Evolutionary conservation across 1,284 basidiomycete species (phyloP).

Genomic region (Blastosporella zonata): DNA sequence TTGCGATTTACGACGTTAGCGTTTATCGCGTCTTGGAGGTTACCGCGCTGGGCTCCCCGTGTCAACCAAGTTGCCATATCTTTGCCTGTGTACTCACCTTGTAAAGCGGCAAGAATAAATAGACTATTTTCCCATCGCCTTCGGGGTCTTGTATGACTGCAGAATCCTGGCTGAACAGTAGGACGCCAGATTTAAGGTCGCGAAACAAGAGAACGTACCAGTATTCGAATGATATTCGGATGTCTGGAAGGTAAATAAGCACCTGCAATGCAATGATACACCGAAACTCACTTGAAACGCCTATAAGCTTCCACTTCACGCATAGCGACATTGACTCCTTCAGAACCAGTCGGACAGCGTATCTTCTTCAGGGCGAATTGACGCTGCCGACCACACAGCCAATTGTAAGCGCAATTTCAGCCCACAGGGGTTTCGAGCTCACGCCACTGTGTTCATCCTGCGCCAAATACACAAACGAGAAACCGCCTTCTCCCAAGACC

Average conservation of each 20-base stretch:
- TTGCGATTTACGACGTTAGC: constrained; percentile 81
- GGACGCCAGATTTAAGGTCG: constrained; percentile 7
- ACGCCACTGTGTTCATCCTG: constrained; percentile 82
- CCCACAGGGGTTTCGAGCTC: constrained; percentile 24
- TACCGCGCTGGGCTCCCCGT: constrained; percentile 61
- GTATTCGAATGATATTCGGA: constrained; percentile 85
- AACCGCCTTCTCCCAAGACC: constrained; percentile 91
- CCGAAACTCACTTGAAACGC: constrained; percentile 73
- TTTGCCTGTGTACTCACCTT: constrained; percentile 43
- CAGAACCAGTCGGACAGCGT: constrained; percentile 77
- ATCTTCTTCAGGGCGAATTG: constrained; percentile 96
- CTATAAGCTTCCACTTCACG: constrained; percentile 89
- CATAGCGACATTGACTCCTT: constrained; percentile 84
- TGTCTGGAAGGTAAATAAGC: constrained; percentile 49
- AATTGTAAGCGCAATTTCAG: not conserved
- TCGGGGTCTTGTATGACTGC: constrained; percentile 91
- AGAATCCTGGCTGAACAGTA: constrained; percentile 61
- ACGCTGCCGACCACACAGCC: constrained; percentile 45
- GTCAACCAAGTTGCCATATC: constrained; percentile 18
- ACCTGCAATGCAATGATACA: not conserved
- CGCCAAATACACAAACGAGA: constrained; percentile 93
- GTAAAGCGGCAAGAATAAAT: constrained; percentile 89
- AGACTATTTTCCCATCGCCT: constrained; percentile 93
- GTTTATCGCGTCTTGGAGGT: constrained; percentile 94
- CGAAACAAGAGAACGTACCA: constrained; percentile 40